These are phyloP conservation scores for Populus hybrid DNA, from an alignment of 441 rosid genomes.

Conservation along the genomic window DNA sequence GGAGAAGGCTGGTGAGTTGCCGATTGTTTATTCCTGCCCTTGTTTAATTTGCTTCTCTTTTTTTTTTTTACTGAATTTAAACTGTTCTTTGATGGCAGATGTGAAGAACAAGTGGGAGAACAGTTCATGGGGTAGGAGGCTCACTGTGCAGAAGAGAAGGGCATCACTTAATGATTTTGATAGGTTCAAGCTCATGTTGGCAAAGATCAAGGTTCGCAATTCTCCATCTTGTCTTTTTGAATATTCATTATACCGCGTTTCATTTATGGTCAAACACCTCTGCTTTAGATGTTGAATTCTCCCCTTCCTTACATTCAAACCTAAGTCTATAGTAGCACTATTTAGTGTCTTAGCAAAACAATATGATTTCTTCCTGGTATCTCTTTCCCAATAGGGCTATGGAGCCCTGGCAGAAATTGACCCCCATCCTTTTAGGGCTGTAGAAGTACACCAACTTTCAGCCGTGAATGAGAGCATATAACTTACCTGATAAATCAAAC, in stretches of 20 bases:
- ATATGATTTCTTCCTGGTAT: too few species aligned
- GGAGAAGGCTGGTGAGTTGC: slow-evolving; percentile 74
- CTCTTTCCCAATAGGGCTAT: background rate
- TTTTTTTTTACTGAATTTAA: background rate
- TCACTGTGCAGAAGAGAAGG: slow-evolving; percentile 77
- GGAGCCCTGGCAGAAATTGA: background rate
- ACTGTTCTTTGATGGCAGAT: slow-evolving; percentile 33
- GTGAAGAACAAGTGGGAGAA: slow-evolving; percentile 90
- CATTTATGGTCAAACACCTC: background rate
- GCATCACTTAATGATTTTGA: slow-evolving; percentile 81
- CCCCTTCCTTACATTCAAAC: background rate
- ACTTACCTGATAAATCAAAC: background rate
- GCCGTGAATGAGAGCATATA: background rate
- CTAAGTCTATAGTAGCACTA: background rate
- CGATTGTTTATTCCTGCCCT: background rate
- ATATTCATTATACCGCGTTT: background rate
- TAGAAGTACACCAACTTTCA: too few species aligned
- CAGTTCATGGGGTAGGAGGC: slow-evolving; percentile 92
- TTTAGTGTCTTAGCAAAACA: too few species aligned
- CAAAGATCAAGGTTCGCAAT: slow-evolving; percentile 66
- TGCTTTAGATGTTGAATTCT: background rate
- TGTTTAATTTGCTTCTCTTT: too few species aligned
- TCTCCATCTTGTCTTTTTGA: background rate
- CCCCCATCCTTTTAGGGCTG: background rate
- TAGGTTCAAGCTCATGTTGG: slow-evolving; percentile 90